A percentile compares a stretch with the other conserved stretches of the same genome.
phyloP scores from a whole-genome alignment of 345 rosid species.

The Moringa oleifera region DNA sequence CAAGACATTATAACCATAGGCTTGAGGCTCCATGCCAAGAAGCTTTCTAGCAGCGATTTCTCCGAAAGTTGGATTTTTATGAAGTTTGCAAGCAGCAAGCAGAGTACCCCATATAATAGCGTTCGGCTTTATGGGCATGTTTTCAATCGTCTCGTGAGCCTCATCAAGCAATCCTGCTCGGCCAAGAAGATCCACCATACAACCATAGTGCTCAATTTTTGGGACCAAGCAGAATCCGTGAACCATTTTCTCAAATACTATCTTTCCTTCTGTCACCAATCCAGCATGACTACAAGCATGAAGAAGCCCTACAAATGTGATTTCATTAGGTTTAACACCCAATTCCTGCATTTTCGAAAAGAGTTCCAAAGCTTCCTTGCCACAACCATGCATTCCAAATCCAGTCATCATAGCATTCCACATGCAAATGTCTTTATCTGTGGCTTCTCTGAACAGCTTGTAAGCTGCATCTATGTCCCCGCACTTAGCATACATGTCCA shows the following conservation, averaged over 20 bases:
- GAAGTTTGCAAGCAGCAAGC: slow-evolving; percentile 37
- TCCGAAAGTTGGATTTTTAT: slow-evolving; percentile 24
- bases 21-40: slow-evolving; percentile 25
- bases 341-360: slow-evolving; percentile 34
- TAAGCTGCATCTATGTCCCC: slow-evolving; percentile 33
- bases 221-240: slow-evolving; percentile 25
- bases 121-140: slow-evolving; percentile 41
- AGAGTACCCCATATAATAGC: slow-evolving; percentile 41
- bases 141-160: slow-evolving; percentile 31
- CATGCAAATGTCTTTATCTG: slow-evolving; percentile 22
- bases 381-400: slow-evolving; percentile 41
- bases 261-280: slow-evolving; percentile 40
- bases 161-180: slow-evolving; percentile 47
- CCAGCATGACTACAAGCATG: slow-evolving; percentile 57
- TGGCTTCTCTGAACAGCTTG: slow-evolving; percentile 29
- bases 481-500: slow-evolving; percentile 52
- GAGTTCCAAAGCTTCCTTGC: slow-evolving; percentile 34
- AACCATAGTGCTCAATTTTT: slow-evolving; percentile 50
- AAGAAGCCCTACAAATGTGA: slow-evolving; percentile 39
- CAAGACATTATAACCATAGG: slow-evolving; percentile 27
- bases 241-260: slow-evolving; percentile 31
- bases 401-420: slow-evolving; percentile 53
- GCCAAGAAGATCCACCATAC: slow-evolving; percentile 57
- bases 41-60: slow-evolving; percentile 30
- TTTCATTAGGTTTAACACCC: slow-evolving; percentile 29